These are phyloP conservation scores for Telopea speciosissima DNA, from an alignment of 177 flowering plant species.

Conservation along the genomic window DNA sequence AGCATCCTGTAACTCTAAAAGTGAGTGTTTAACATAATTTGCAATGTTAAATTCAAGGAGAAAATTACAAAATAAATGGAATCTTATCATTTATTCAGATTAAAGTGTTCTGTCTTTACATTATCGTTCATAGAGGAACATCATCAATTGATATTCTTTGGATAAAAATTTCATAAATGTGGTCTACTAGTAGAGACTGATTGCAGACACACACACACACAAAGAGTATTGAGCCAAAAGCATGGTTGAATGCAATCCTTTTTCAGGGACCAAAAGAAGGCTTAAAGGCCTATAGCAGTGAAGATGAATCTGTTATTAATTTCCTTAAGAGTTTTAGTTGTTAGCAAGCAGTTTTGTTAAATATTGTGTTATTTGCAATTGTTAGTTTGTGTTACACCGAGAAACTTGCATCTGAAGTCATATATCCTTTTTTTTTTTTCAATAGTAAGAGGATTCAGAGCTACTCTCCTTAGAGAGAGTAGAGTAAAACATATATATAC, in stretches of 20 bases:
- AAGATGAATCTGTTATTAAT: no score
- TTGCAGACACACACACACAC: neutral
- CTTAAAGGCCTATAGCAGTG: neutral
- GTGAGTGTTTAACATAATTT: neutral
- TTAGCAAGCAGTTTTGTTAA: no score
- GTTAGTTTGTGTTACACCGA: no score
- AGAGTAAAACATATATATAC: no score
- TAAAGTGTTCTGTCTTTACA: neutral
- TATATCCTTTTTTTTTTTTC: neutral
- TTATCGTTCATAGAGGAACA: neutral
- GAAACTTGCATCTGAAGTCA: no score
- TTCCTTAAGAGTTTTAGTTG: no score
- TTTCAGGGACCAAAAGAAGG: neutral
- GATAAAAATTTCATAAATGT: no score
- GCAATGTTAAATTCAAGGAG: constrained; percentile 4
- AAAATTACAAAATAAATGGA: neutral
- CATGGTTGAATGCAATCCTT: neutral
- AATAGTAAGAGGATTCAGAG: neutral
- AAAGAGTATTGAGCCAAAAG: neutral
- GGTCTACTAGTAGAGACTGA: neutral
- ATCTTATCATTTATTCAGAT: neutral
- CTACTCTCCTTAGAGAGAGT: neutral
- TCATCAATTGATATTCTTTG: neutral
- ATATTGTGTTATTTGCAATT: no score
- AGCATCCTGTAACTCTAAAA: constrained; percentile 44